Base-by-base conservation (phyloP, 306 rosid species). In the Trifolium subterraneum region DNA sequence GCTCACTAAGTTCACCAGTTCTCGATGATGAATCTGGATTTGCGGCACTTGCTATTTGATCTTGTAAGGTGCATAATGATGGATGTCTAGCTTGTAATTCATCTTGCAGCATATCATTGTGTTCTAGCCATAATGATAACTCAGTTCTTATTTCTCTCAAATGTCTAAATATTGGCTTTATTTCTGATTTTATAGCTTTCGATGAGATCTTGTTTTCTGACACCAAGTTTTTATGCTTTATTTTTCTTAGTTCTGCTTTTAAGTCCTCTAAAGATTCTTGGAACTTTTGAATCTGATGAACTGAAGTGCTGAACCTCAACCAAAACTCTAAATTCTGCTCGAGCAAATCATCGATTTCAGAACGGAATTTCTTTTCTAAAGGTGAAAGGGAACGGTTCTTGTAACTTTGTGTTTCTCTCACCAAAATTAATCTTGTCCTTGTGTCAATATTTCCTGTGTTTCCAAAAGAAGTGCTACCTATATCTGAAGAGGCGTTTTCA, bases 301-400 rank as follows among this genome's bases (percentile, higher is more conserved):
- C 78, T 6, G 97, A 76, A 2, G 96, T 87, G 86, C 98, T 90
- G 25, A 88, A 92, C 69, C 96, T 89, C 82, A 95, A 65, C 99
- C 99, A 95, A 77, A 92, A 92, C 79, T 92, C 97, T 8, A 95
- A 83, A 80, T 92, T 92, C 80, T 79, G 90, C 78, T 92, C 96
- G 39, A 90, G 84, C 19, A 90, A 76, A 38, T 70, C 82, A 54
- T 95, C 93, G 5, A 95, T 88, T 52, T 86, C 71, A 0, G 88
- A 74, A 1, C 96, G 96, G 29, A 86, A 80, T 78, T 80, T 90
- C 78, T 81, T 92, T 80, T 87, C 90, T 36, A 77, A 45, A n/a
- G 74, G 69, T 56, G 92, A 84, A 77, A 83, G 77, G 58, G 79
- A 22, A 70, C 60, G 76, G 9, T 66, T 64, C 52, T 55, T 78